Evolutionary conservation across 2,329 filamentous ascomycete species (phyloP).

Genomic region (Trichoderma sp.): DNA sequence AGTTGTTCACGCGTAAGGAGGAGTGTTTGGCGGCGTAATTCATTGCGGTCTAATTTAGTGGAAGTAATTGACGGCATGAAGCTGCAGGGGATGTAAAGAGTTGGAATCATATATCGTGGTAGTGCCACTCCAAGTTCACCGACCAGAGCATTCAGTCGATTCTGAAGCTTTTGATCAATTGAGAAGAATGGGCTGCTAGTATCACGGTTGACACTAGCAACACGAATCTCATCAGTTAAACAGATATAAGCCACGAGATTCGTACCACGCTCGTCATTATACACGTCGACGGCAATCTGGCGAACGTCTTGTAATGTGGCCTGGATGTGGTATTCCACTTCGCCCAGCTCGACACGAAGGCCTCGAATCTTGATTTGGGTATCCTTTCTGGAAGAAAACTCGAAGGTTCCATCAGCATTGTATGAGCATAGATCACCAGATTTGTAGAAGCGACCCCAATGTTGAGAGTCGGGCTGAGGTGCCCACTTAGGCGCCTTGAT

Average conservation of each 20-base stretch:
- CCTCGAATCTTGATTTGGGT: slow-evolving; percentile 17
- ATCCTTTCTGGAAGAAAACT: not conserved
- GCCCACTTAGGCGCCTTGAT: not conserved
- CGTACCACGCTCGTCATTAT: not conserved
- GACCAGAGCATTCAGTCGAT: not conserved
- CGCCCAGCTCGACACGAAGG: slow-evolving; percentile 9
- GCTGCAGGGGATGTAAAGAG: not conserved
- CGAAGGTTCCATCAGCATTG: not conserved
- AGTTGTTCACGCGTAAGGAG: not conserved
- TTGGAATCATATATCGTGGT: slow-evolving; percentile 9
- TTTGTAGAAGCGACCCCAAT: slow-evolving; percentile 4
- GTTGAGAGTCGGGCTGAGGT: not conserved
- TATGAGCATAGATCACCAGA: slow-evolving; percentile 14
- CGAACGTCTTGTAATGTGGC: not conserved
- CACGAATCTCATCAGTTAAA: not conserved
- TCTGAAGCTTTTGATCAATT: slow-evolving; percentile 9
- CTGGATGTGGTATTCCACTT: slow-evolving; percentile 17
- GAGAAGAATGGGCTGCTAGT: slow-evolving; percentile 14
- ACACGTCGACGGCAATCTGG: slow-evolving; percentile 14
- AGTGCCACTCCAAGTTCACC: not conserved
- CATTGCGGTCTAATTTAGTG: slow-evolving; percentile 1
- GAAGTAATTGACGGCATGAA: slow-evolving; percentile 14
- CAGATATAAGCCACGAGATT: slow-evolving; percentile 13
- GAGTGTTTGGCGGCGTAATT: not conserved
- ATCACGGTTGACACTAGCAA: not conserved